Evolutionary conservation across 805 yeast genomes (phyloP).

Genomic region (Yamadazyma kitorensis): DNA sequence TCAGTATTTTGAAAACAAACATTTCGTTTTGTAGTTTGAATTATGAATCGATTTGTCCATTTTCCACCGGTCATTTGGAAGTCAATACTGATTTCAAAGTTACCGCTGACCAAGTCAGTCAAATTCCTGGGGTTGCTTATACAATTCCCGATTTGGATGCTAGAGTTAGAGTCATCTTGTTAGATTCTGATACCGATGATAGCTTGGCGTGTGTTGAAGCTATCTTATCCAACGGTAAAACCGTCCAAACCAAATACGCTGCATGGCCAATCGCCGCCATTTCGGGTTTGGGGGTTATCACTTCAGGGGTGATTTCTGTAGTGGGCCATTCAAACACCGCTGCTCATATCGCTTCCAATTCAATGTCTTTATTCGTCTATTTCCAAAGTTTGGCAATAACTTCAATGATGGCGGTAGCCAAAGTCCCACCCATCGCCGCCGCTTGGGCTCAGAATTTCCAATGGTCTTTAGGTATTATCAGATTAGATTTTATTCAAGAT

Average conservation of each 20-base stretch:
- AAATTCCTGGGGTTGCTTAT: conserved; percentile 81
- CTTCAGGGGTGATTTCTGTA: conserved; percentile 83
- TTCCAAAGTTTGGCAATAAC: conserved; percentile 92
- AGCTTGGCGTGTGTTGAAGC: conserved; percentile 93
- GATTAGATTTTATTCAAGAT: conserved; percentile 69
- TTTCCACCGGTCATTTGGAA: conserved; percentile 83
- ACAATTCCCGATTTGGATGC: conserved; percentile 95
- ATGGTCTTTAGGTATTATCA: conserved; percentile 94
- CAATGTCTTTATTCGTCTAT: conserved; percentile 86
- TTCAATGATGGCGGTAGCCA: conserved; percentile 91
- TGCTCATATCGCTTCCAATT: conserved; percentile 95
- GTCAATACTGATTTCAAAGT: conserved; percentile 51
- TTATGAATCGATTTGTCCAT: conserved; percentile 66
- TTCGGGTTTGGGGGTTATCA: conserved; percentile 80
- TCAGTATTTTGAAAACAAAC: conserved; percentile 53
- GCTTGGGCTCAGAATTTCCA: conserved; percentile 97
- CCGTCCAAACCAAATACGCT: conserved; percentile 89
- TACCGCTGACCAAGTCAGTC: conserved; percentile 35
- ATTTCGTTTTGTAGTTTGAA: conserved; percentile 64
- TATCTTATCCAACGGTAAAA: conserved; percentile 77
- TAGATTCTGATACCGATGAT: conserved; percentile 39
- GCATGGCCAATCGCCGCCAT: conserved; percentile 96
- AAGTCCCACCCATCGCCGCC: conserved; percentile 94
- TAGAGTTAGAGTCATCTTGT: conserved; percentile 70
- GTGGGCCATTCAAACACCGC: conserved; percentile 91